Evolutionary conservation across 192 early-diverging fungal species (phyloP).

Genomic region (Coemansia sp.): DNA sequence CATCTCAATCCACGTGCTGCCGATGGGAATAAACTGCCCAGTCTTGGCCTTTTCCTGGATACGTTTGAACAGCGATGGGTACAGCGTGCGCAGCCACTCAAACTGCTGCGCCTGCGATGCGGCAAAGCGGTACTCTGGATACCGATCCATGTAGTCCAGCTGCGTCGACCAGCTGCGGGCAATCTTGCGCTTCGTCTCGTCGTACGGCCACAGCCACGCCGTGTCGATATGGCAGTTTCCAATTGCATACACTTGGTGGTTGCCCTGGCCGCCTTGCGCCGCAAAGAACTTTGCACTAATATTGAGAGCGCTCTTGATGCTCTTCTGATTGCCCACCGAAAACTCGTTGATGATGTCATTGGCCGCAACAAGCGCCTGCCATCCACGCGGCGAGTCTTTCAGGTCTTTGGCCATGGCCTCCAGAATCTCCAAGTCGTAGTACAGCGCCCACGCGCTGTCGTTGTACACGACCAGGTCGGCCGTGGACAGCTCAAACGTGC

Average conservation of each 20-base stretch:
- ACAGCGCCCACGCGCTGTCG: slow-evolving; percentile 66
- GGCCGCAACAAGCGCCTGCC: slow-evolving; percentile 79
- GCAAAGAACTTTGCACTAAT: slow-evolving; percentile 67
- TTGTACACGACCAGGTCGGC: slow-evolving; percentile 75
- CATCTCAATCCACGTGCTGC: slow-evolving; percentile 98
- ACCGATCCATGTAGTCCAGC: slow-evolving; percentile 76
- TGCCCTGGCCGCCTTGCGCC: slow-evolving; percentile 57
- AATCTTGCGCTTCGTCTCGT: slow-evolving; percentile 94
- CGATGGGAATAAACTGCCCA: slow-evolving; percentile 90
- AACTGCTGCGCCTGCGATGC: slow-evolving; percentile 98
- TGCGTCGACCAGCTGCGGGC: slow-evolving; percentile 83
- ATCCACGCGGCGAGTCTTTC: slow-evolving; percentile 63
- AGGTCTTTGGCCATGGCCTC: slow-evolving; percentile 69
- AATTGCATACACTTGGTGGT: slow-evolving; percentile 78
- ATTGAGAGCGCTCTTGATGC: slow-evolving; percentile 25
- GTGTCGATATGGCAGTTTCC: slow-evolving; percentile 94
- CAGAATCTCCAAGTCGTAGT: slow-evolving; percentile 78
- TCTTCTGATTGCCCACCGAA: slow-evolving; percentile 41
- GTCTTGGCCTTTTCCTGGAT: slow-evolving; percentile 67
- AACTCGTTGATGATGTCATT: slow-evolving; percentile 80
- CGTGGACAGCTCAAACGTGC: slow-evolving; percentile 59
- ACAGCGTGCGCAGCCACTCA: slow-evolving; percentile 83
- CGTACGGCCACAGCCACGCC: slow-evolving; percentile 98
- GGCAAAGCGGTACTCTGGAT: slow-evolving; percentile 87
- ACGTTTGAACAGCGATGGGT: slow-evolving; percentile 78